phyloP scores from a whole-genome alignment of 768 basidiomycete species.

The Auricularia auricula-judae region DNA sequence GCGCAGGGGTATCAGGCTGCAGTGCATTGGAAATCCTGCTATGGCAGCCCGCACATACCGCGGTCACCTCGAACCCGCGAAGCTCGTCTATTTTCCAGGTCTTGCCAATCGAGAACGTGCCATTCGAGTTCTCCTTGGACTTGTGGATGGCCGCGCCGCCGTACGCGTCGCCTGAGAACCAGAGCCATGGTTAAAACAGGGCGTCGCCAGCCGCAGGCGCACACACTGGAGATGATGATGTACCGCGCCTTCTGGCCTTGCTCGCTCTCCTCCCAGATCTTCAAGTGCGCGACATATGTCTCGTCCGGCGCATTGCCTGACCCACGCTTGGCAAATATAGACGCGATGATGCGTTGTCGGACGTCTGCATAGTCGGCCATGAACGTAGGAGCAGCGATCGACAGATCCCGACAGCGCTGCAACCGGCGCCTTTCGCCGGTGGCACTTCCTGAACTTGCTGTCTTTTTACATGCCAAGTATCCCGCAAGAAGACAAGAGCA shows the following conservation, averaged over 20 bases:
- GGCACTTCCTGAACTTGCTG: no score
- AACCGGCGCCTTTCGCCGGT: no score
- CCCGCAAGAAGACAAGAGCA: no score
- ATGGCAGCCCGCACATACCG: conserved; percentile 38
- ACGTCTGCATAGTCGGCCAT: conserved; percentile 8
- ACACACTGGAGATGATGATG: conserved; percentile 83
- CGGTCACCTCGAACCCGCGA: conserved; percentile 61
- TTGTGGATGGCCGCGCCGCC: conserved; percentile 80
- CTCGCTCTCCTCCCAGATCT: conserved; percentile 85
- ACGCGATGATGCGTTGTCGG: conserved; percentile 51
- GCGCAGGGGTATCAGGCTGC: conserved; percentile 8
- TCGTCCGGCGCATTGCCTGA: conserved; percentile 57
- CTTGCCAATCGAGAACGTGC: conserved; percentile 93
- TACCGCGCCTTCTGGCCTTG: conserved; percentile 73
- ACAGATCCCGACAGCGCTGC: no score
- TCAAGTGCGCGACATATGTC: conserved; percentile 77
- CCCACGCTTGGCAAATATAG: conserved; percentile 70
- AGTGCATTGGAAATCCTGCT: conserved; percentile 12
- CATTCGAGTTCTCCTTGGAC: conserved; percentile 90
- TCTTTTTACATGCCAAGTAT: no score
- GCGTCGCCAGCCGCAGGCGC: conserved; percentile 6
- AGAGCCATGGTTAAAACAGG: background rate
- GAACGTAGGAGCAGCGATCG: background rate
- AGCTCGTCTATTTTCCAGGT: conserved; percentile 86
- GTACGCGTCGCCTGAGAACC: conserved; percentile 40